These are phyloP conservation scores for Coccomyxa sp. DNA, from an alignment of 139 green algal species.

Conservation along the genomic window DNA sequence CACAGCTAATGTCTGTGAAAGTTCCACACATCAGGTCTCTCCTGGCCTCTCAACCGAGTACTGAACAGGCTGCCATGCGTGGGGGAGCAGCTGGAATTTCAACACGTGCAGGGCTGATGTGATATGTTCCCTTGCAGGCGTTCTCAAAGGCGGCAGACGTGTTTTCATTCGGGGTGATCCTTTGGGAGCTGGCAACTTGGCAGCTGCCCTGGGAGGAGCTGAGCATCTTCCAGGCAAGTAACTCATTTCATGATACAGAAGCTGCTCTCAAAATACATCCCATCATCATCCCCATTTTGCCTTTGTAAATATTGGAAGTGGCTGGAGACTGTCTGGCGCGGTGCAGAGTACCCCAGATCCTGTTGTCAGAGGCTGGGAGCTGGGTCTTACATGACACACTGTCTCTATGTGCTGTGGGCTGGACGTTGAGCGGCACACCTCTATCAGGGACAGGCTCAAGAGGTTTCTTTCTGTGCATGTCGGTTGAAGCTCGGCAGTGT, in stretches of 20 bases:
- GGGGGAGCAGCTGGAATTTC: not conserved
- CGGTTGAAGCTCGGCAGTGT: too few relatives aligned
- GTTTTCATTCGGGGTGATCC: constrained; percentile 36
- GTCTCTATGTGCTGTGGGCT: not conserved
- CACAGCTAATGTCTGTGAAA: not conserved
- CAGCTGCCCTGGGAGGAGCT: constrained; percentile 36
- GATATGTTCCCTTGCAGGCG: not conserved
- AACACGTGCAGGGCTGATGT: too few relatives aligned
- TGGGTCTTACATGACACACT: not conserved
- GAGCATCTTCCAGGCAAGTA: constrained; percentile 21
- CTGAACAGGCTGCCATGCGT: too few relatives aligned
- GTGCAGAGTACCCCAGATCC: not conserved
- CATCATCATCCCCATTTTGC: not conserved
- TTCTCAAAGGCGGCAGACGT: constrained; percentile 41
- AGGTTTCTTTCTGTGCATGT: too few relatives aligned
- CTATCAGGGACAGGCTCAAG: too few relatives aligned
- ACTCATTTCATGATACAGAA: too few relatives aligned
- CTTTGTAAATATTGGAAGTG: too few relatives aligned
- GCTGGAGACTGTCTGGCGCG: too few relatives aligned
- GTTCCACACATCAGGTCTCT: not conserved
- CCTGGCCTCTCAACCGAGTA: too few relatives aligned
- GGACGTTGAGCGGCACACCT: too few relatives aligned
- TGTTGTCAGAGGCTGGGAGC: not conserved
- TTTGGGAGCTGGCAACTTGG: constrained; percentile 47
- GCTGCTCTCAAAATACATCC: not conserved